phyloP scores from a whole-genome alignment of 352 stramenopile genomes.

The Globisporangium nodosum region DNA sequence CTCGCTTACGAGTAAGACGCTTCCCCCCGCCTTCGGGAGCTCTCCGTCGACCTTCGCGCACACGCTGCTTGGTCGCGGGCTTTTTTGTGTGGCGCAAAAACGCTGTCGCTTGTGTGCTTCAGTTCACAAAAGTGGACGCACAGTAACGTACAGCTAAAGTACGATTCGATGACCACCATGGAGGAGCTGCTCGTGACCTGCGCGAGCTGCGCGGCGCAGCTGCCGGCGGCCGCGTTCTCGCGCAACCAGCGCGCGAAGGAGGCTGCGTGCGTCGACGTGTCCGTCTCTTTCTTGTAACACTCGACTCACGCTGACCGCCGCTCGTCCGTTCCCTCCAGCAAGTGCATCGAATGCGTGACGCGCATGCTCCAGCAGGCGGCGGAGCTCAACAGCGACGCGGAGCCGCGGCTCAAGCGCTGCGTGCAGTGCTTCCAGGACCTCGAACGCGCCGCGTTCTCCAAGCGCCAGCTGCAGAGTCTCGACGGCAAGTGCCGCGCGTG shows the following conservation, averaged over 20 bases:
- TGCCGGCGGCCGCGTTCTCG: constrained; percentile 27
- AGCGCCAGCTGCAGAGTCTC: constrained; percentile 56
- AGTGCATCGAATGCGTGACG: constrained; percentile 53
- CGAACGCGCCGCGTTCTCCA: constrained; percentile 56
- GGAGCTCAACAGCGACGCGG: constrained; percentile 12
- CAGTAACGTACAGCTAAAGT: too few relatives aligned
- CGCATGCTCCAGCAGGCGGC: constrained; percentile 15
- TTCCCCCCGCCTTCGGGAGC: too few relatives aligned
- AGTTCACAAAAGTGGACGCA: too few relatives aligned
- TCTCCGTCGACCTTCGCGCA: too few relatives aligned
- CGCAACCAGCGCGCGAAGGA: constrained; percentile 42
- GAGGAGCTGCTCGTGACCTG: not conserved
- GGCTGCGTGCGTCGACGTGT: constrained; percentile 29
- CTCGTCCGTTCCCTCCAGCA: constrained; percentile 20
- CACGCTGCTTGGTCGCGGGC: too few relatives aligned
- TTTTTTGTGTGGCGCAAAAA: too few relatives aligned
- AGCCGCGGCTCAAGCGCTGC: constrained; percentile 47
- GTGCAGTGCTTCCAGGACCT: constrained; percentile 74
- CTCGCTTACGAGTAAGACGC: too few relatives aligned
- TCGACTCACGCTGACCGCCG: not conserved
- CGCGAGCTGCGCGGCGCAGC: constrained; percentile 19
- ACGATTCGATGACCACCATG: too few relatives aligned
- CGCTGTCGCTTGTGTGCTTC: too few relatives aligned
- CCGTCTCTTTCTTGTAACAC: not conserved
- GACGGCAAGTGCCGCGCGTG: constrained; percentile 62